Percentiles rank a stretch among this genome's conserved stretches.
phyloP scores from a whole-genome alignment of 176 grass and related monocot genomes.

The Juncus inflexus region DNA sequence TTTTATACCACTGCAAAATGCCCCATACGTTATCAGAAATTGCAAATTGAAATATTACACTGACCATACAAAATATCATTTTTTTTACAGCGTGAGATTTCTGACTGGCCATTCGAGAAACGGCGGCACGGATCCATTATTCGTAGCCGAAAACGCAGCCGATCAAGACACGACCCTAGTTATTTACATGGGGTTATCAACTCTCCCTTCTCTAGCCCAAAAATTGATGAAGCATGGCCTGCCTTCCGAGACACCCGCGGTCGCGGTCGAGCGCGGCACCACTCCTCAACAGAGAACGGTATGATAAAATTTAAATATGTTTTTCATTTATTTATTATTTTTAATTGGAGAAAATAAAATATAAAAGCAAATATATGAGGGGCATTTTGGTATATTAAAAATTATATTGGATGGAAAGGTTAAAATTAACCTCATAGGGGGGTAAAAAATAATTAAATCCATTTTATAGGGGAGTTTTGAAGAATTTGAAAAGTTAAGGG shows the following conservation, averaged over 20 bases:
- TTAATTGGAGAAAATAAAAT: neutral
- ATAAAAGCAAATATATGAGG: too few relatives aligned
- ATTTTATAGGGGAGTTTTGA: too few relatives aligned
- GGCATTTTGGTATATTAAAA: too few relatives aligned
- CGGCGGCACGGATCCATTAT: constrained; percentile 79
- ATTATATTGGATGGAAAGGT: too few relatives aligned
- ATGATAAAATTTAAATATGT: constrained; percentile 10
- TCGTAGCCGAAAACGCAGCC: constrained; percentile 76
- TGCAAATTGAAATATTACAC: neutral
- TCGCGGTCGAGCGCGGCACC: constrained; percentile 85
- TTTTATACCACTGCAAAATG: neutral
- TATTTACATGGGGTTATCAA: constrained; percentile 95
- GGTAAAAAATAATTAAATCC: too few relatives aligned
- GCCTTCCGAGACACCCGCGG: constrained; percentile 63
- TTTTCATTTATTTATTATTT: neutral
- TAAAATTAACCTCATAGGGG: too few relatives aligned
- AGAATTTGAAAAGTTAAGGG: too few relatives aligned
- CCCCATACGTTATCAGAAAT: neutral
- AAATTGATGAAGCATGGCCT: constrained; percentile 88
- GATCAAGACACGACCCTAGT: constrained; percentile 90
- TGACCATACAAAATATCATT: neutral
- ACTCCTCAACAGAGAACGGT: constrained; percentile 81
- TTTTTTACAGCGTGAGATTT: constrained; percentile 77
- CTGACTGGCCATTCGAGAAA: constrained; percentile 95
- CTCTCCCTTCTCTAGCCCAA: constrained; percentile 56